Conservation (phyloP, 805 yeast genomes). For the Priceomyces haplophilus region DNA sequence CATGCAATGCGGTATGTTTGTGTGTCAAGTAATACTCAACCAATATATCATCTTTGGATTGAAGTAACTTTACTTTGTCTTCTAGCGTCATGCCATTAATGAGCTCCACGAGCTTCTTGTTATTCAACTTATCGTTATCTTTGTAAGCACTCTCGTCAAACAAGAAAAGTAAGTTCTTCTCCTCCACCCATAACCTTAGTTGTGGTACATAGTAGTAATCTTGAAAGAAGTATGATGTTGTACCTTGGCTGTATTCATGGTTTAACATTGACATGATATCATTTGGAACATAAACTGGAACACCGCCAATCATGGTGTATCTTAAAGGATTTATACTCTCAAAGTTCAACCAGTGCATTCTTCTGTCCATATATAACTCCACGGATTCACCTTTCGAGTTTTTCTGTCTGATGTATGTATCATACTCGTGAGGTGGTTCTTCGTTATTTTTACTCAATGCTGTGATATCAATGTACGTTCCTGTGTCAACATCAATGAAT, state of each 20-base stretch:
- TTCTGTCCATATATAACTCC: constrained; percentile 29
- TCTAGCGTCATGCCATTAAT: constrained; percentile 16
- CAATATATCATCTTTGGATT: constrained; percentile 19
- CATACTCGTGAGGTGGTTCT: constrained; percentile 19
- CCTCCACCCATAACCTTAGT: constrained; percentile 22
- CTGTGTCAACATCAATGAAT: constrained; percentile 55
- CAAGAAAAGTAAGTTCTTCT: constrained; percentile 10
- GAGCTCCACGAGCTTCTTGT: constrained; percentile 12
- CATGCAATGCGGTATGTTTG: constrained; percentile 22
- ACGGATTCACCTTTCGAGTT: constrained; percentile 16
- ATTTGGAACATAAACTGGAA: constrained; percentile 28
- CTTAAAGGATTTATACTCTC: constrained; percentile 50
- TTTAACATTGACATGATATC: constrained; percentile 26
- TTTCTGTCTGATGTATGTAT: constrained; percentile 15
- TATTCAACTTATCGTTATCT: constrained; percentile 11
- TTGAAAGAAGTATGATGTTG: constrained; percentile 17
- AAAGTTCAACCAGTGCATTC: constrained; percentile 30
- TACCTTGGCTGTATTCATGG: constrained; percentile 24
- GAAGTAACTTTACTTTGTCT: constrained; percentile 21
- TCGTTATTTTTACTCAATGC: constrained; percentile 32
- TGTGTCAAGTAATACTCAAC: constrained; percentile 27
- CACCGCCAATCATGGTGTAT: constrained; percentile 56
- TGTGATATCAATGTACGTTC: constrained; percentile 53
- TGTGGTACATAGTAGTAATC: constrained; percentile 25
- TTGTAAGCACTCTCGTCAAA: constrained; percentile 14